Conservation (phyloP, 2,329 filamentous ascomycete genomes). For the Myriosclerotinia curreyana region DNA sequence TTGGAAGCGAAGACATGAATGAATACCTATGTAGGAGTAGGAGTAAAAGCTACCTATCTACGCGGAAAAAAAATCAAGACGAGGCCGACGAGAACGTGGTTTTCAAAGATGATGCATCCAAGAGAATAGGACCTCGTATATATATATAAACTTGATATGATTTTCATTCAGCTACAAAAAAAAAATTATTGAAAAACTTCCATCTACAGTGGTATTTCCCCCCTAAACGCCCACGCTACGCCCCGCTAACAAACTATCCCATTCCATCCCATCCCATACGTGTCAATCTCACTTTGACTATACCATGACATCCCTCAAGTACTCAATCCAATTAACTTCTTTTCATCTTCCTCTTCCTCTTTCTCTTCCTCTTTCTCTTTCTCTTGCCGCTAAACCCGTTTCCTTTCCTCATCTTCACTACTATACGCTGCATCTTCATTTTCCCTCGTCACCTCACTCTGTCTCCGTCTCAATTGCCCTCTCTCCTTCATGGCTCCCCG, state of each 20-base stretch:
- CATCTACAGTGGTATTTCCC: constrained; percentile 19
- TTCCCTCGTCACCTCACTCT: constrained; percentile 41
- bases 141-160: background rate
- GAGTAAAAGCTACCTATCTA: background rate
- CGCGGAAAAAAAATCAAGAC: background rate
- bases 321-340: background rate
- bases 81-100: background rate
- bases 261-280: constrained; percentile 9
- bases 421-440: constrained; percentile 46
- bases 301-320: background rate
- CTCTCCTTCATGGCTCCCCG: constrained; percentile 78
- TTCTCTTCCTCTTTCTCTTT: background rate
- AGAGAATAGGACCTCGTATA: background rate
- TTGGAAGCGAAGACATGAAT: too few species aligned
- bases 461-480: constrained; percentile 54
- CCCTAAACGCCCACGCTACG: constrained; percentile 16
- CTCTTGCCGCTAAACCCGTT: constrained; percentile 28
- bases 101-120: background rate
- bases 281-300: constrained; percentile 4
- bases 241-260: constrained; percentile 14
- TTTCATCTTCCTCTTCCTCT: too few species aligned
- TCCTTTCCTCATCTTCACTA: constrained; percentile 32
- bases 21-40: too few species aligned
- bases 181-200: background rate
- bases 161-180: constrained; percentile 8